Evolutionary conservation across 169 alveolate species (phyloP), one percentile per base, ranked within the genome.

Genomic region (Plasmodium ovale): DNA sequence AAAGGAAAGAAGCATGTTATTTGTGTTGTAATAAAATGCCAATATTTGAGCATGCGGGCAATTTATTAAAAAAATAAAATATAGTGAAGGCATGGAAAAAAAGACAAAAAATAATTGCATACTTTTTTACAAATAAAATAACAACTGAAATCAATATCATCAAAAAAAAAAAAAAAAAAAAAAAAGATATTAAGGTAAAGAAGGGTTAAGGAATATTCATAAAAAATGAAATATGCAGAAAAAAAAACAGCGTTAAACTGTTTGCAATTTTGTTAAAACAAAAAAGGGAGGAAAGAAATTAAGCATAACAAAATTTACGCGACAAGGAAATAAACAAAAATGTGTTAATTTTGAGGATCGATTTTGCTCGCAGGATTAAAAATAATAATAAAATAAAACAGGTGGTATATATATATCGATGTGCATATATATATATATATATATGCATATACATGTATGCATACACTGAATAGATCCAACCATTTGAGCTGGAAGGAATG

Each of bases 361-460:
- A 6, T 39, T 6, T 39, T 39, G 5, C 5, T 39, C 9, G n/a
- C 5, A 39, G 51, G 5, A 39, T 5, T 39, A 39, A 39, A 39
- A 39, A 39, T n/a, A n/a, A n/a, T n/a, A n/a, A n/a, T n/a, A n/a
- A n/a, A n/a, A n/a, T n/a, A n/a, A n/a, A n/a, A n/a, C n/a, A n/a
- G n/a, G n/a, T n/a, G n/a, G n/a, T n/a, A n/a, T n/a, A n/a, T n/a
- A n/a, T n/a, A n/a, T n/a, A n/a, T n/a, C n/a, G n/a, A n/a, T n/a
- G n/a, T n/a, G n/a, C 21, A 19, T 72, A 72, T 16, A 59, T 72
- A 59, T 5, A 59, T 39, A 44, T 51, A 47, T 47, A 67, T n/a
- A 67, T 70, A 49, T n/a, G 27, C 67, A 12, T 60, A 54, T 53
- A 29, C 51, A 62, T 70, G 67, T 70, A 54, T 47, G 25, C 27